A percentile compares a stretch with the other conserved stretches of the same genome.
Conservation (phyloP, 1,139 yeast species). For the Yamadazyma dendronema region DNA sequence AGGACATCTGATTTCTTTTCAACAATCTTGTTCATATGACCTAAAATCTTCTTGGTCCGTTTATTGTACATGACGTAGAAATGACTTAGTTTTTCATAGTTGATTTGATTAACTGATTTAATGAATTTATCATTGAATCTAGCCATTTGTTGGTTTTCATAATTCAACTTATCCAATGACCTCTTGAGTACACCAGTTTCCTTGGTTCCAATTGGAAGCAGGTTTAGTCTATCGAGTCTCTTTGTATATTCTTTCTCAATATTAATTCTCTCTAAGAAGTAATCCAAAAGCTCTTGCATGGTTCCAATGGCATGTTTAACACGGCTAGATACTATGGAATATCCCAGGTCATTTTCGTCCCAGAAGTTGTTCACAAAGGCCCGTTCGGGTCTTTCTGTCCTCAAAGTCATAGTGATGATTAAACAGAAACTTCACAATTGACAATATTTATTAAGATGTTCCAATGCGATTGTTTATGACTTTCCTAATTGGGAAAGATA, state of each 20-base stretch:
- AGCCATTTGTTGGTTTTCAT: slow-evolving; percentile 47
- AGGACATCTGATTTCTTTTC: slow-evolving; percentile 24
- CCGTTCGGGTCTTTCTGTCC: slow-evolving; percentile 5
- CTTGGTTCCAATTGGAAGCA: slow-evolving; percentile 47
- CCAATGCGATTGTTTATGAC: slow-evolving; percentile 13
- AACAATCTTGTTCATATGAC: slow-evolving; percentile 38
- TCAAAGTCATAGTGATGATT: background rate
- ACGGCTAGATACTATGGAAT: slow-evolving; percentile 27
- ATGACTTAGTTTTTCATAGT: slow-evolving; percentile 32
- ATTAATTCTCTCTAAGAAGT: slow-evolving; percentile 49
- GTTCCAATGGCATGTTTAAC: slow-evolving; percentile 35
- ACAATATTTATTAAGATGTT: slow-evolving; percentile 5
- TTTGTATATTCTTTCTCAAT: slow-evolving; percentile 75
- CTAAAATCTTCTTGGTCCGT: slow-evolving; percentile 31
- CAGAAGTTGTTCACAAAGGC: slow-evolving; percentile 45
- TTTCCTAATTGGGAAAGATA: slow-evolving; percentile 15
- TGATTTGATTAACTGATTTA: slow-evolving; percentile 29
- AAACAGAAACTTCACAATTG: background rate
- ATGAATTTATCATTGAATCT: slow-evolving; percentile 32
- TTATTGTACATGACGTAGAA: slow-evolving; percentile 32
- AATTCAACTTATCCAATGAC: slow-evolving; percentile 57
- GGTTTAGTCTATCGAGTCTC: slow-evolving; percentile 49
- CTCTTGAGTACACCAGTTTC: slow-evolving; percentile 61
- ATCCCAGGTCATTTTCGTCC: slow-evolving; percentile 41
- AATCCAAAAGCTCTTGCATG: slow-evolving; percentile 42